phyloP scores from a whole-genome alignment of 2,329 filamentous ascomycete genomes.

The Alternaria dauci region DNA sequence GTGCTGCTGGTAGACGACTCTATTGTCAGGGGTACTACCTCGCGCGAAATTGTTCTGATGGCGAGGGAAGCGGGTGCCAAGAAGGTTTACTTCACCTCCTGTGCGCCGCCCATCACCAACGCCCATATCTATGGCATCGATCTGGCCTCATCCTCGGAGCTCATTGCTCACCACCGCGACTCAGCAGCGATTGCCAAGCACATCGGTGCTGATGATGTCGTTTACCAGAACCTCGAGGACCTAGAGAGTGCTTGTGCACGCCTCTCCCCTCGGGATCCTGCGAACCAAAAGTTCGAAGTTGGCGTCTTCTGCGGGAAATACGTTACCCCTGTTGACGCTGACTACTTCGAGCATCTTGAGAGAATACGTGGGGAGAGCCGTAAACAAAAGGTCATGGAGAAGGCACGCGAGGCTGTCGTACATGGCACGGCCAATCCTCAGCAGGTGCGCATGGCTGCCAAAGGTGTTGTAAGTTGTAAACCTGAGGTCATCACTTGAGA shows the following conservation, averaged over 20 bases:
- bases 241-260: slow-evolving; percentile 81
- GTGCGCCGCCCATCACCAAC: slow-evolving; percentile 81
- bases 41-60: slow-evolving; percentile 81
- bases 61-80: slow-evolving; percentile 82
- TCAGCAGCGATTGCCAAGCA: slow-evolving; percentile 68
- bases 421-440: slow-evolving; percentile 67
- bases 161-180: slow-evolving; percentile 74
- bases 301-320: slow-evolving; percentile 93
- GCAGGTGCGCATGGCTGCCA: slow-evolving; percentile 69
- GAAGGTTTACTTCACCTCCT: slow-evolving; percentile 84
- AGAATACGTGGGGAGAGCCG: slow-evolving; percentile 73
- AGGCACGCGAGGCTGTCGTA: slow-evolving; percentile 70
- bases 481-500: neutral
- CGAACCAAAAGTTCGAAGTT: slow-evolving; percentile 78
- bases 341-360: slow-evolving; percentile 84
- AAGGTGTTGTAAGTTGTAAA: slow-evolving; percentile 59
- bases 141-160: slow-evolving; percentile 73
- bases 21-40: slow-evolving; percentile 87
- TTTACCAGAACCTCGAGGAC: slow-evolving; percentile 79
- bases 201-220: slow-evolving; percentile 78
- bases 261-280: slow-evolving; percentile 66
- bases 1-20: slow-evolving; percentile 89
- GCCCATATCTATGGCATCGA: slow-evolving; percentile 68
- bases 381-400: slow-evolving; percentile 72
- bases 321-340: slow-evolving; percentile 77